A percentile compares a stretch with the other conserved stretches of the same genome.
Conservation (phyloP, 768 basidiomycete genomes). For the Sporobolomyces pararoseus region DNA sequence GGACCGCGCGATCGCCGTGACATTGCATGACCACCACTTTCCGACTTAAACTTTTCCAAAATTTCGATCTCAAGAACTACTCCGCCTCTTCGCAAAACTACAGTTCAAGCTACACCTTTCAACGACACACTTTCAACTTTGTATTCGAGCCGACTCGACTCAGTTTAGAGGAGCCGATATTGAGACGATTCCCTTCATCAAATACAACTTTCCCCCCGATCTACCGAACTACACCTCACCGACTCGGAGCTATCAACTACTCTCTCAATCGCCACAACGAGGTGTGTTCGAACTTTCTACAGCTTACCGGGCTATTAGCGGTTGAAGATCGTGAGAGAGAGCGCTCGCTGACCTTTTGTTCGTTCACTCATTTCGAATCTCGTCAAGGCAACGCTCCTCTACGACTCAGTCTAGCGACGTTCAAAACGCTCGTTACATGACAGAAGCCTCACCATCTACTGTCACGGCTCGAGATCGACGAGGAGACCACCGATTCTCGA, state of each 20-base stretch:
- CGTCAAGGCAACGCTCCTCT: too few relatives aligned
- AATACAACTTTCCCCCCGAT: background rate
- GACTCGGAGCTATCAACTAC: too few relatives aligned
- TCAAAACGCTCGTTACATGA: background rate
- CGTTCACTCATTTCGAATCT: slow-evolving; percentile 4
- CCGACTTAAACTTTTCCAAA: too few relatives aligned
- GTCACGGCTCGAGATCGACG: slow-evolving; percentile 19
- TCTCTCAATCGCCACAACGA: background rate
- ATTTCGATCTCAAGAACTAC: too few relatives aligned
- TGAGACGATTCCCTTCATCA: too few relatives aligned
- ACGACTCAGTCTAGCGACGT: background rate
- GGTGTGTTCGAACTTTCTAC: background rate
- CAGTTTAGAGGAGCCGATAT: too few relatives aligned
- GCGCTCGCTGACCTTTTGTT: background rate
- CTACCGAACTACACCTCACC: background rate
- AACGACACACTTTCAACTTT: too few relatives aligned
- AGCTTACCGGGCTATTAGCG: background rate
- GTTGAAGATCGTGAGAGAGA: background rate
- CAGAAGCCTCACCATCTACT: background rate
- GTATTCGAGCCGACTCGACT: too few relatives aligned
- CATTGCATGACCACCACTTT: too few relatives aligned
- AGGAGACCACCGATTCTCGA: background rate
- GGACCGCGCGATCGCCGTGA: too few relatives aligned
- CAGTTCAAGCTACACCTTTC: too few relatives aligned
- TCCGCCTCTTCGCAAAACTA: too few relatives aligned